phyloP scores from a whole-genome alignment of 2,329 filamentous ascomycete genomes.

The Diaporthe sp. region DNA sequence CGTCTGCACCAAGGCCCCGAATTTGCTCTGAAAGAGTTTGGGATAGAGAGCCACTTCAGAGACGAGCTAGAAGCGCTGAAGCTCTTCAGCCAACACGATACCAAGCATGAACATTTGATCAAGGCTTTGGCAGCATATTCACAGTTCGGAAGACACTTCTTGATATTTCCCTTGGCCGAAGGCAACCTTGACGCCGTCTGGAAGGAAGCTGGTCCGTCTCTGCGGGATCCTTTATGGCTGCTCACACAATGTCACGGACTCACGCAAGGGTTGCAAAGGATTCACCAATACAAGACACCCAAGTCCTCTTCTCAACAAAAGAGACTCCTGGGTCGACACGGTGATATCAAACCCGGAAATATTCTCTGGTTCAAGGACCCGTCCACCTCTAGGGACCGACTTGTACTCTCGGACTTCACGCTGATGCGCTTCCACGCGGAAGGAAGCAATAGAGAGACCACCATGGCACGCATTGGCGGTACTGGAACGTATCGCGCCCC shows the following conservation, averaged over 20 bases:
- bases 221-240: neutral
- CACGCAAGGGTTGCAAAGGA: neutral
- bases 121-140: neutral
- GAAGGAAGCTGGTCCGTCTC: neutral
- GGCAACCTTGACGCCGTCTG: neutral
- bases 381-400: neutral
- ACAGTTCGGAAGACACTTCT: neutral
- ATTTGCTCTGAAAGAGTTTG: neutral
- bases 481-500: neutral
- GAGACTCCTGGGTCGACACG: neutral
- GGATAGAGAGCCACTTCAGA: neutral
- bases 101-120: neutral
- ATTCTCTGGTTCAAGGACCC: conserved; percentile 5
- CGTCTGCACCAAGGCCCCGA: neutral
- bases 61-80: neutral
- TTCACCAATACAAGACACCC: neutral
- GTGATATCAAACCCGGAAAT: conserved; percentile 1
- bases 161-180: neutral
- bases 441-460: neutral
- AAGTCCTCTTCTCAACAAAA: neutral
- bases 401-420: conserved; percentile 7
- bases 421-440: neutral
- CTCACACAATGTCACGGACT: neutral
- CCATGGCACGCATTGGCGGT: neutral
- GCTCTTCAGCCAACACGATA: neutral